These are phyloP conservation scores for Neurospora sp. DNA, from an alignment of 495 filamentous ascomycete species.

Conservation along the genomic window DNA sequence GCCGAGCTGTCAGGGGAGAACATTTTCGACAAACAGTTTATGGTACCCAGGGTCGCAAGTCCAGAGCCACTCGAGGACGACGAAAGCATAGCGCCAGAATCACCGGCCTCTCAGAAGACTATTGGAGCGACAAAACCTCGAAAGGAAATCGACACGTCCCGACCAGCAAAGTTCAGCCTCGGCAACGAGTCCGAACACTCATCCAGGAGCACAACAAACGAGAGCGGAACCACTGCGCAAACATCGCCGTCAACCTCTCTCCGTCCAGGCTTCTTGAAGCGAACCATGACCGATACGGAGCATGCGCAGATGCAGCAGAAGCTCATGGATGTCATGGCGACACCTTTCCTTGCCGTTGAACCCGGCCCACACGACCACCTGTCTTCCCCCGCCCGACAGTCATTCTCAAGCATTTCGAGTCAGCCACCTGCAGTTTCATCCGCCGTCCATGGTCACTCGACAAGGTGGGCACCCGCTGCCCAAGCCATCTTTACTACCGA, in stretches of 20 bases:
- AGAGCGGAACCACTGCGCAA: slow-evolving; percentile 42
- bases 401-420: slow-evolving; percentile 23
- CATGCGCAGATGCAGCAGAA: slow-evolving; percentile 64
- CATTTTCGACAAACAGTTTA: slow-evolving; percentile 70
- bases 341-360: slow-evolving; percentile 58
- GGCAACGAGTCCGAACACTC: slow-evolving; percentile 38
- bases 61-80: slow-evolving; percentile 33
- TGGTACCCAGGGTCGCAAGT: slow-evolving; percentile 39
- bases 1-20: slow-evolving; percentile 56
- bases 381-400: slow-evolving; percentile 33
- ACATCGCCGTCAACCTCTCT: slow-evolving; percentile 46
- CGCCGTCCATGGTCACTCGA: slow-evolving; percentile 71
- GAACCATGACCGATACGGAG: slow-evolving; percentile 77
- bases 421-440: slow-evolving; percentile 24
- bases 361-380: slow-evolving; percentile 34
- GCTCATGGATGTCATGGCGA: slow-evolving; percentile 80
- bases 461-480: slow-evolving; percentile 79
- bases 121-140: background rate
- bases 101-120: background rate
- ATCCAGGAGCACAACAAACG: slow-evolving; percentile 46
- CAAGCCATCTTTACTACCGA: slow-evolving; percentile 97
- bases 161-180: slow-evolving; percentile 9
- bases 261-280: slow-evolving; percentile 61
- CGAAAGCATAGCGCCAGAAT: background rate
- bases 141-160: background rate